Base-by-base conservation (phyloP, 2,329 filamentous ascomycete species). In the Dothistroma pini region DNA sequence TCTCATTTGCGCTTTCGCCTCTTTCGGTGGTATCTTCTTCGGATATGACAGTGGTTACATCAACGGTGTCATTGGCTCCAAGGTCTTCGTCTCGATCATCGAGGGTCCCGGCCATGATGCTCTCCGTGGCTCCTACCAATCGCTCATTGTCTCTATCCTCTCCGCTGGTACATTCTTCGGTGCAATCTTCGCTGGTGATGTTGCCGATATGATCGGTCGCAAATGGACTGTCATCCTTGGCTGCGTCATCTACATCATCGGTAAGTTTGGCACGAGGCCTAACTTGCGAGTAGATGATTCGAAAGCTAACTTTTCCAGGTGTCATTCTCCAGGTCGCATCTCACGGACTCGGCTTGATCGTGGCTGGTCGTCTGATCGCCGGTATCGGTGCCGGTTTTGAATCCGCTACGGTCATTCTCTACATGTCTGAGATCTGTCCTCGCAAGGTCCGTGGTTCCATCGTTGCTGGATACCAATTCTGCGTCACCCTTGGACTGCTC, bases 381-480 rank as follows among this genome's bases (percentile, higher is more conserved):
- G 90, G 90, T 74, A 75, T 91, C 59, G 90, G 90, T 81, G 89
- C 92, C 70, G 90, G 89, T 72, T 91, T 91, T 74, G 88, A 90
- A 68, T 91, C 88, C 9, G 88, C 89, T 70, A 86, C 91, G 70
- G 86, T 92, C 75, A 90, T 92, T 72, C 81, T 92, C 63, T 93
- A 95, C 84, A 93, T 95, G 90, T 91, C 88, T 54, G 90, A 93
- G 78, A 90, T 93, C 73, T 76, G 67, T 68, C 72, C 71, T 12
- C 59, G 63, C 53, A 72, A 73, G 60, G 87, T 95, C 66, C 86
- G 90, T 71, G 89, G 89, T 72, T 87, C 89, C 58, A 83, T 93
- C 55, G 90, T 93, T n/a, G 85, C 88, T 1, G 89, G 88, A 4
- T 93, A 93, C 79, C 89, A 93, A 74, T 92, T 92, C 81, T 91